Percentiles rank a stretch among this genome's conserved stretches.
phyloP scores from a whole-genome alignment of 177 flowering plant genomes.

The Telopea speciosissima region DNA sequence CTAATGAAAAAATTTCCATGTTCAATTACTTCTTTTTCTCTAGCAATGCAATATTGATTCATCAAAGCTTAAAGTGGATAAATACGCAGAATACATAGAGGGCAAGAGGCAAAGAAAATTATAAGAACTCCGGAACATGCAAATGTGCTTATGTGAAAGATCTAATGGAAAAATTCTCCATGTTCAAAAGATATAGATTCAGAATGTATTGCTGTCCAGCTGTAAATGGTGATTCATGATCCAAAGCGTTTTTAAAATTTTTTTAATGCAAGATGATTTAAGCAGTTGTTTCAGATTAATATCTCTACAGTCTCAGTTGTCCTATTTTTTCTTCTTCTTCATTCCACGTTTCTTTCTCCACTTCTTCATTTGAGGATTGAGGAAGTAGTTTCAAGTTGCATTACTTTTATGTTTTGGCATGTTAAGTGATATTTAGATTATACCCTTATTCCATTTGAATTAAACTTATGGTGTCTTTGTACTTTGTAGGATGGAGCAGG shows the following conservation, averaged over 20 bases:
- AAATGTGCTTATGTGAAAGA: no score
- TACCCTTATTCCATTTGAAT: background rate
- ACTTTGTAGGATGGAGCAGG: conserved; percentile 95
- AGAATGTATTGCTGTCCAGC: background rate
- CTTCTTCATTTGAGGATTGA: background rate
- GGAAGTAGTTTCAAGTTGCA: background rate
- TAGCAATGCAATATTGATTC: no score
- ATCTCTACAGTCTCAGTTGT: background rate
- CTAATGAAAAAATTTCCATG: no score
- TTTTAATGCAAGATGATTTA: no score
- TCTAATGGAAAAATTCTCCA: background rate
- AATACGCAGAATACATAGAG: no score
- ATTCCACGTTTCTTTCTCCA: background rate
- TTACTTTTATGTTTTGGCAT: background rate
- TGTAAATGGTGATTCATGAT: background rate
- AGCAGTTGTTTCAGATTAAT: background rate
- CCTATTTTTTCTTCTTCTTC: background rate
- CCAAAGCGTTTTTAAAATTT: background rate
- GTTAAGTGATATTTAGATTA: no score
- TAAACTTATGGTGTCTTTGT: background rate
- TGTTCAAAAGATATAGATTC: background rate
- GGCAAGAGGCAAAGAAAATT: no score
- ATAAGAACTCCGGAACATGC: no score
- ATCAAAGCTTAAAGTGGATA: no score
- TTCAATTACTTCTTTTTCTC: no score